Evolutionary conservation across 257 asterid species (phyloP).

Genomic region (Solanum raphanifolium): DNA sequence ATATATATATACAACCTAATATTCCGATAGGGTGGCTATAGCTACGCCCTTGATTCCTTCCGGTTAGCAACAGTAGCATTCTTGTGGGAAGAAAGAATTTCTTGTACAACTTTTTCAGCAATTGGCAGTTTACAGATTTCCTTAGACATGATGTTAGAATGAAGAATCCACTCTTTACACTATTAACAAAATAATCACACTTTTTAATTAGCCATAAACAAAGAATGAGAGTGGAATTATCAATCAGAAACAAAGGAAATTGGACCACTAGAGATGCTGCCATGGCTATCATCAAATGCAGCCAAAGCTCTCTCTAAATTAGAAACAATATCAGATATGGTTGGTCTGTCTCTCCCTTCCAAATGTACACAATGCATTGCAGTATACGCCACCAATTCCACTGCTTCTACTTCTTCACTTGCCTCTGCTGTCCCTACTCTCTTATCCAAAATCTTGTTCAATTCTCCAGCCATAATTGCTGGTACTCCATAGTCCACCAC

Average conservation of each 20-base stretch:
- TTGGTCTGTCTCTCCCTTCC: slow-evolving; percentile 83
- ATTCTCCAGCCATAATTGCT: slow-evolving; percentile 45
- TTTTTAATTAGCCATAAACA: neutral
- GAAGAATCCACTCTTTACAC: slow-evolving; percentile 6
- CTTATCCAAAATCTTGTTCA: slow-evolving; percentile 36
- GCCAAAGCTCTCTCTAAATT: slow-evolving; percentile 74
- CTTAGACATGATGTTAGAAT: slow-evolving; percentile 15
- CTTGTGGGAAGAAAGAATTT: neutral
- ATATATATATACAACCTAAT: no score
- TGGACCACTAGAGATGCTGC: slow-evolving; percentile 66
- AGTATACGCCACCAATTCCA: slow-evolving; percentile 73
- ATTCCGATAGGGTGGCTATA: neutral
- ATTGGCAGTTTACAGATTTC: neutral
- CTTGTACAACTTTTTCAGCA: neutral
- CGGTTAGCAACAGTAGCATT: neutral
- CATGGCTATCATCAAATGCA: slow-evolving; percentile 63
- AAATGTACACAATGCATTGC: slow-evolving; percentile 82
- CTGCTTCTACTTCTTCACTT: slow-evolving; percentile 54
- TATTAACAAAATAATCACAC: slow-evolving; percentile 4
- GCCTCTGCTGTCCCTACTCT: slow-evolving; percentile 48
- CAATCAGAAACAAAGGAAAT: slow-evolving; percentile 58
- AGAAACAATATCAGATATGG: slow-evolving; percentile 60
- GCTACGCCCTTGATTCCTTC: neutral
- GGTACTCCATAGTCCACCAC: slow-evolving; percentile 77
- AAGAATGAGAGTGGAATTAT: neutral